These are phyloP conservation scores for Fraxinus pennsylvanica DNA, from an alignment of 257 asterid genomes.

Conservation along the genomic window DNA sequence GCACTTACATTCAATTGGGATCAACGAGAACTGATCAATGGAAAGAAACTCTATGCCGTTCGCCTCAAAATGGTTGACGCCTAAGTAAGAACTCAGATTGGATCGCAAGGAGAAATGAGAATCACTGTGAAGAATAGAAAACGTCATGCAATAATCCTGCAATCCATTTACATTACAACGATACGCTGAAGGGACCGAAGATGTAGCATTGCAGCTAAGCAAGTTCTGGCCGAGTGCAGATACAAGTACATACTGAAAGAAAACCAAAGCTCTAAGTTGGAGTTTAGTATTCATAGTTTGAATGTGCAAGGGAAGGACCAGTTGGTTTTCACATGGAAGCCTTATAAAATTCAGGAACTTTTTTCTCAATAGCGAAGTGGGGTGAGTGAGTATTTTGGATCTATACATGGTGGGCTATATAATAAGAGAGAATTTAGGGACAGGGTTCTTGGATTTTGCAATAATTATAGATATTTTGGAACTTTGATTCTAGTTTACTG, in stretches of 20 bases:
- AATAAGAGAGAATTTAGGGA: constrained; percentile 39
- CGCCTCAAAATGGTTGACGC: constrained; percentile 36
- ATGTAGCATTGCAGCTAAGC: constrained; percentile 33
- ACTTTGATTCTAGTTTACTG: constrained; percentile 25
- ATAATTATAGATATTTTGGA: constrained; percentile 13
- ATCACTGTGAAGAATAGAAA: constrained; percentile 50
- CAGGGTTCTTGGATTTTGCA: constrained; percentile 56
- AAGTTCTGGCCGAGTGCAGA: constrained; percentile 38
- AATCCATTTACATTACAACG: constrained; percentile 27
- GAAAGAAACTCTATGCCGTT: constrained; percentile 34
- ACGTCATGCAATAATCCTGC: constrained; percentile 41
- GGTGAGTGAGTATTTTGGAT: constrained; percentile 45
- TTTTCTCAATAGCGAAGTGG: not conserved
- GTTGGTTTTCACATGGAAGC: constrained; percentile 27
- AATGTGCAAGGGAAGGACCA: constrained; percentile 21
- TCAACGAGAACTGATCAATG: constrained; percentile 36
- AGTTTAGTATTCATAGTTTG: constrained; percentile 27
- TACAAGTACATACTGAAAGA: constrained; percentile 22
- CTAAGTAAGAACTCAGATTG: constrained; percentile 44
- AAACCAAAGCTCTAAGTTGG: constrained; percentile 28
- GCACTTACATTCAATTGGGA: constrained; percentile 55
- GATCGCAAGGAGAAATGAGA: constrained; percentile 44
- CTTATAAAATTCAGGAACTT: constrained; percentile 22
- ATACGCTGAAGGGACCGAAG: constrained; percentile 33
- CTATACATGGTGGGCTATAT: constrained; percentile 35